phyloP scores from a whole-genome alignment of 306 rosid species.

The Ziziphus jujuba region DNA sequence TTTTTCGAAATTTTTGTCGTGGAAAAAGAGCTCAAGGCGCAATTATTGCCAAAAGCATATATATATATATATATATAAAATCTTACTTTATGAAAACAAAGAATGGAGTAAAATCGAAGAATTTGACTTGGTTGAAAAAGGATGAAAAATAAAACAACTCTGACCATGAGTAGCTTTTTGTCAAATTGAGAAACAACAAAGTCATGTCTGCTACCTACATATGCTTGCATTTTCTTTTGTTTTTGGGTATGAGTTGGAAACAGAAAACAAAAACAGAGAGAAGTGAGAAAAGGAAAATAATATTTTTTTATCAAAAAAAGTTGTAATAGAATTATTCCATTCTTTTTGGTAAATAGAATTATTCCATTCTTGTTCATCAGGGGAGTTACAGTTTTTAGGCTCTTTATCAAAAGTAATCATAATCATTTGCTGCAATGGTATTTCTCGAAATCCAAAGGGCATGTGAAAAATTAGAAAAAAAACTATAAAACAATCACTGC shows the following conservation, averaged over 20 bases:
- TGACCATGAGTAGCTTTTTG: conserved; percentile 25
- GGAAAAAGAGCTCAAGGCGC: not conserved
- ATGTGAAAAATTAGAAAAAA: conserved; percentile 29
- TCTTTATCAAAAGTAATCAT: conserved; percentile 24
- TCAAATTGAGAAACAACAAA: conserved; percentile 17
- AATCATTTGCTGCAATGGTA: conserved; percentile 34
- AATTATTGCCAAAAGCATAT: conserved; percentile 8
- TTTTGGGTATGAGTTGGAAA: not conserved
- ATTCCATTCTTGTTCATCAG: conserved; percentile 31
- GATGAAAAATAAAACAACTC: conserved; percentile 2
- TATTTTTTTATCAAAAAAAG: no score
- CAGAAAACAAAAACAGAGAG: conserved; percentile 10
- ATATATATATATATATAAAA: not conserved
- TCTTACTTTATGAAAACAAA: conserved; percentile 21
- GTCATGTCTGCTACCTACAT: conserved; percentile 2
- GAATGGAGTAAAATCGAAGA: conserved; percentile 48
- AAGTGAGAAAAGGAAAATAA: not conserved
- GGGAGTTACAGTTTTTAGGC: not conserved
- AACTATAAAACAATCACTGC: not conserved
- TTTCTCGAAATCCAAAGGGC: conserved; percentile 39
- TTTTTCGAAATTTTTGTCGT: not conserved
- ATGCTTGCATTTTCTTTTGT: conserved; percentile 15
- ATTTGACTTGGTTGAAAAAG: conserved; percentile 46
- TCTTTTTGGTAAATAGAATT: not conserved
- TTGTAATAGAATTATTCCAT: conserved; percentile 17